Conservation (phyloP, 2,329 filamentous ascomycete genomes). For the Calonectria henricotiae region DNA sequence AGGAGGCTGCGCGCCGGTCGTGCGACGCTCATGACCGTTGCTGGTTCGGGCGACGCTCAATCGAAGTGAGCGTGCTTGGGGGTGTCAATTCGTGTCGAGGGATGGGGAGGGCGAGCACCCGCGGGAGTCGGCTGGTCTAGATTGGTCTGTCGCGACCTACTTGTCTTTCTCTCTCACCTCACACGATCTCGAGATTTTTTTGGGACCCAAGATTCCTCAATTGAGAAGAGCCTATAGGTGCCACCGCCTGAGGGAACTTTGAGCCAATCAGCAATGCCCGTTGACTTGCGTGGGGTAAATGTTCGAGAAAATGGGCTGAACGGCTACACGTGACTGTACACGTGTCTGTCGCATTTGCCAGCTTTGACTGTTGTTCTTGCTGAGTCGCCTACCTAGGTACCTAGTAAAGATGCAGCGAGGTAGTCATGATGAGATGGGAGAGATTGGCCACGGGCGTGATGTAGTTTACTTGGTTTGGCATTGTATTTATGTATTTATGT, state of each 20-base stretch:
- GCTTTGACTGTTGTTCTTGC: not conserved
- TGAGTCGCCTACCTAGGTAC: not conserved
- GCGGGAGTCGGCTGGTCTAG: slow-evolving; percentile 33
- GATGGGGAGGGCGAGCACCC: slow-evolving; percentile 30
- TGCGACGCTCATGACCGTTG: slow-evolving; percentile 70
- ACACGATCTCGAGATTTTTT: slow-evolving; percentile 57
- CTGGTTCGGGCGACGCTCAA: slow-evolving; percentile 35
- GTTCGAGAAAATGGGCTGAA: not conserved
- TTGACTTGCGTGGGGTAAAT: not conserved
- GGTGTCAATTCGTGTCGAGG: slow-evolving; percentile 36
- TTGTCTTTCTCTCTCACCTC: slow-evolving; percentile 43
- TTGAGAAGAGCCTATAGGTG: slow-evolving; percentile 45
- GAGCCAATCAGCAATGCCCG: slow-evolving; percentile 44
- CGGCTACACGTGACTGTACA: not conserved
- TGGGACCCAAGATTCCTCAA: slow-evolving; percentile 51
- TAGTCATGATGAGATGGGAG: not conserved
- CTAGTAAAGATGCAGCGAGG: too few species aligned
- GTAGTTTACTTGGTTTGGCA: too few species aligned
- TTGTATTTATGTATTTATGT: too few species aligned
- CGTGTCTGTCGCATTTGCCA: slow-evolving; percentile 23
- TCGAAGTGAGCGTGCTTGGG: slow-evolving; percentile 23
- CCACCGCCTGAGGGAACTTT: slow-evolving; percentile 32
- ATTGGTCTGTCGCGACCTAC: slow-evolving; percentile 36
- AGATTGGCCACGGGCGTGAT: too few species aligned
- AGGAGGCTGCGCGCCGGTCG: slow-evolving; percentile 70